phyloP scores from a whole-genome alignment of 2,329 filamentous ascomycete genomes.

The Chalaropsis ovoidea region DNA sequence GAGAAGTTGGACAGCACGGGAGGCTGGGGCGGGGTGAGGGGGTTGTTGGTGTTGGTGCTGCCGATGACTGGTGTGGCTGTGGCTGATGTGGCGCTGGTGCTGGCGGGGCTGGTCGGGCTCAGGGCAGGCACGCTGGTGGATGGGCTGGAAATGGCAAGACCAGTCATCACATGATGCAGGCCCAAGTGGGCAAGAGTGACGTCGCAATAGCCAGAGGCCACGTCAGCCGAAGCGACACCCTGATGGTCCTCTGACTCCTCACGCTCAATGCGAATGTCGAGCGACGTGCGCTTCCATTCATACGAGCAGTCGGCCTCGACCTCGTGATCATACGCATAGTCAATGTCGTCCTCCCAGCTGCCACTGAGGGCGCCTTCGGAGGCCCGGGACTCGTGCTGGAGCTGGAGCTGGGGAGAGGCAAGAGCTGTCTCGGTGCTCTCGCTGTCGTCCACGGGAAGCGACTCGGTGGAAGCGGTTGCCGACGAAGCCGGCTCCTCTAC shows the following conservation, averaged over 20 bases:
- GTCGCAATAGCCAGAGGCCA: constrained; percentile 8
- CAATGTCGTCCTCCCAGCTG: constrained; percentile 59
- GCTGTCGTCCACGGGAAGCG: background rate
- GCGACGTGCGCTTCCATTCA: constrained; percentile 51
- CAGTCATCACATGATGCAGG: constrained; percentile 24
- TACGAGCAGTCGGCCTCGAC: constrained; percentile 58
- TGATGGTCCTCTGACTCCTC: constrained; percentile 23
- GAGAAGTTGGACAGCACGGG: constrained; percentile 42
- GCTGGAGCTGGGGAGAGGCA: background rate
- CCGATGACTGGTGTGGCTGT: constrained; percentile 22
- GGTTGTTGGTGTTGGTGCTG: constrained; percentile 32
- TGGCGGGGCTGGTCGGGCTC: constrained; percentile 40
- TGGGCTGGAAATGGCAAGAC: constrained; percentile 20
- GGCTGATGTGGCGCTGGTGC: constrained; percentile 26
- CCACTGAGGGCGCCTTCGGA: constrained; percentile 3
- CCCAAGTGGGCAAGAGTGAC: constrained; percentile 31
- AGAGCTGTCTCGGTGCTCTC: background rate
- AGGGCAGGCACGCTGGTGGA: constrained; percentile 39
- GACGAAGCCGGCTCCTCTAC: constrained; percentile 30
- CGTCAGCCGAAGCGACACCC: background rate
- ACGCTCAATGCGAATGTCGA: constrained; percentile 34
- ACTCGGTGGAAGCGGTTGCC: background rate
- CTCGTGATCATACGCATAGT: constrained; percentile 61
- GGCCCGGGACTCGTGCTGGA: background rate
- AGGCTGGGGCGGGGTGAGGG: constrained; percentile 37